phyloP scores from a whole-genome alignment of 1,284 basidiomycete species.

The Gymnopus androsaceus region DNA sequence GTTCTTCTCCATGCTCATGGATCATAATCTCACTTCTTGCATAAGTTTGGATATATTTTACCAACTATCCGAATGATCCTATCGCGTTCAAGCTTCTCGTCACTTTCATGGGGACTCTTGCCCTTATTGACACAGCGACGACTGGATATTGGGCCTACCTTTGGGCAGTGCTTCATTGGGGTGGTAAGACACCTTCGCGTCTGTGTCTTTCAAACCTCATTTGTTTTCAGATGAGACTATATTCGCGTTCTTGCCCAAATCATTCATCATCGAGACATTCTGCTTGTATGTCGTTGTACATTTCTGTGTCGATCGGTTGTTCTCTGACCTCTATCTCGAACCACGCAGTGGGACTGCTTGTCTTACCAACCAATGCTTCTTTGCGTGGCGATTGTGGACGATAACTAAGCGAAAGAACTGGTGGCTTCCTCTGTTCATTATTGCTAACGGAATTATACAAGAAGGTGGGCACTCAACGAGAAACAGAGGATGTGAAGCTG shows the following conservation, averaged over 20 bases:
- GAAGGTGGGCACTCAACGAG: background rate
- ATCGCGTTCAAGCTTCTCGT: slow-evolving; percentile 4
- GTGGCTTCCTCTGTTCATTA: slow-evolving; percentile 4
- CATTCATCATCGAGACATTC: slow-evolving; percentile 3
- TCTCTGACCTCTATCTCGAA: background rate
- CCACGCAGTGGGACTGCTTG: slow-evolving; percentile 8
- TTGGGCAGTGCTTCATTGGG: slow-evolving; percentile 2
- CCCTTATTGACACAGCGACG: background rate
- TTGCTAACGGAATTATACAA: slow-evolving; percentile 1
- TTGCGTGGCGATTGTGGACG: slow-evolving; percentile 9
- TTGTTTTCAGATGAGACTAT: background rate
- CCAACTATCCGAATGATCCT: slow-evolving; percentile 6
- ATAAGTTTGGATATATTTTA: slow-evolving; percentile 9
- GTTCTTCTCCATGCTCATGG: background rate
- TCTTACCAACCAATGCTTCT: slow-evolving; percentile 7
- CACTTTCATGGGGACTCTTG: background rate
- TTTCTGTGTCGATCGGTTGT: background rate
- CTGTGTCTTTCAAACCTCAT: background rate
- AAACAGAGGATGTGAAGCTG: background rate
- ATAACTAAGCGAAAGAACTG: slow-evolving; percentile 9
- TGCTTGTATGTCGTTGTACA: background rate
- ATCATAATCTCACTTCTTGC: background rate
- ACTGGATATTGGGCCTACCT: slow-evolving; percentile 5
- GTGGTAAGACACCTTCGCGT: background rate
- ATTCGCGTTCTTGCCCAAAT: background rate